These are phyloP conservation scores for Apodospora peruviana DNA, from an alignment of 495 filamentous ascomycete species.

Conservation along the genomic window DNA sequence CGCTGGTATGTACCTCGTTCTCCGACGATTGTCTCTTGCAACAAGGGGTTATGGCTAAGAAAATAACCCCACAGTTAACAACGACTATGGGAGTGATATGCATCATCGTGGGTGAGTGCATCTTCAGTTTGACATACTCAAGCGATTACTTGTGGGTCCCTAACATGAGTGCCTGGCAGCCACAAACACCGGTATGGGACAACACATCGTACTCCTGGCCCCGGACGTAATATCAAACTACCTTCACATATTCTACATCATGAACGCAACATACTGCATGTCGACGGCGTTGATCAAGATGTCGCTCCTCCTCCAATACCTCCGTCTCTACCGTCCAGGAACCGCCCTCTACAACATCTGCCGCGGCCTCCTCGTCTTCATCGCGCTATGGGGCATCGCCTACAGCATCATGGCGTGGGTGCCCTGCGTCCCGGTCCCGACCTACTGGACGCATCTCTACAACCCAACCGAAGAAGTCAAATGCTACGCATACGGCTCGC, in stretches of 20 bases:
- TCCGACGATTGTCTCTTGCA: neutral
- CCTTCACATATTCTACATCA: slow-evolving; percentile 21
- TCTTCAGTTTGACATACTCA: too few species aligned
- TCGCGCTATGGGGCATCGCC: slow-evolving; percentile 23
- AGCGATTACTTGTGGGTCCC: neutral
- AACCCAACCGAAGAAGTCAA: neutral
- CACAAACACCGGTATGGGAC: slow-evolving; percentile 18
- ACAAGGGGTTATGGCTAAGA: too few species aligned
- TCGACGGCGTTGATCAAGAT: slow-evolving; percentile 29
- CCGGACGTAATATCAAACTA: slow-evolving; percentile 11
- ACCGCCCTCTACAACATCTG: slow-evolving; percentile 13
- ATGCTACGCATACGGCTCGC: slow-evolving; percentile 27
- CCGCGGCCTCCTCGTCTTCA: slow-evolving; percentile 15
- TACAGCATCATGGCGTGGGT: slow-evolving; percentile 30
- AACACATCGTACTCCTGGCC: slow-evolving; percentile 18
- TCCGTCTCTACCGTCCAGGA: slow-evolving; percentile 22
- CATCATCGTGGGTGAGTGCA: too few species aligned
- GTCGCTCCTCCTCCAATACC: slow-evolving; percentile 30
- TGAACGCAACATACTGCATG: slow-evolving; percentile 22
- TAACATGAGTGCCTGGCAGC: neutral
- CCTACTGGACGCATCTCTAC: slow-evolving; percentile 16
- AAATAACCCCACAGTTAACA: neutral
- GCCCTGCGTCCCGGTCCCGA: slow-evolving; percentile 22
- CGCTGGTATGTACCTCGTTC: slow-evolving; percentile 16
- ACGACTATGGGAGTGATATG: neutral